A percentile compares a stretch with the other conserved stretches of the same genome.
Evolutionary conservation across 1,139 yeast genomes (phyloP).

Genomic region (Blastobotrys elegans): DNA sequence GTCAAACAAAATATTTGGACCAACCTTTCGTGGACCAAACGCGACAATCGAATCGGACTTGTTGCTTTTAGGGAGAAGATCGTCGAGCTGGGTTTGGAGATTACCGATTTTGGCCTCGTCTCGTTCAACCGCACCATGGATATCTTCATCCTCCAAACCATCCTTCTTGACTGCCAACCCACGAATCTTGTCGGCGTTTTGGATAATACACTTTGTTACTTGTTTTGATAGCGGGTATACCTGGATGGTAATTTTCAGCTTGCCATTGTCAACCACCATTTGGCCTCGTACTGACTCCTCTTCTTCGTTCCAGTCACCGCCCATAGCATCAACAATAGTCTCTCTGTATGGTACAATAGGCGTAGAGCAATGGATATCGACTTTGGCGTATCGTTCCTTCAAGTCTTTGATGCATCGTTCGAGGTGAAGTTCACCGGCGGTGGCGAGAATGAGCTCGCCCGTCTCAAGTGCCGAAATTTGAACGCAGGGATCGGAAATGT

Average conservation of each 20-base stretch:
- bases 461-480: slow-evolving; percentile 79
- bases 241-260: slow-evolving; percentile 42
- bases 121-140: slow-evolving; percentile 22
- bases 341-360: slow-evolving; percentile 96
- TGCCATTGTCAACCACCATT: slow-evolving; percentile 44
- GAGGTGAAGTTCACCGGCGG: slow-evolving; percentile 93
- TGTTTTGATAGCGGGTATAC: slow-evolving; percentile 55
- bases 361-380: slow-evolving; percentile 79
- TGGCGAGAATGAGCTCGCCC: slow-evolving; percentile 86
- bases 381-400: slow-evolving; percentile 86
- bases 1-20: slow-evolving; percentile 73
- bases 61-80: slow-evolving; percentile 24
- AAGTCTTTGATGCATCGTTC: slow-evolving; percentile 88
- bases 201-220: slow-evolving; percentile 47
- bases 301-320: slow-evolving; percentile 21
- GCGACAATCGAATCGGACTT: slow-evolving; percentile 49
- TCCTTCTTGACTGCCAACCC: slow-evolving; percentile 22
- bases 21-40: slow-evolving; percentile 75
- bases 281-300: slow-evolving; percentile 34
- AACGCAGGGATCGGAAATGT: slow-evolving; percentile 91
- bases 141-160: slow-evolving; percentile 20
- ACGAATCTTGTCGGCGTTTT: slow-evolving; percentile 42
- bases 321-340: slow-evolving; percentile 48
- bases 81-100: slow-evolving; percentile 20
- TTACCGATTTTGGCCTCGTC: slow-evolving; percentile 25